Evolutionary conservation across 371 early-diverging fungal species (phyloP), one percentile per base, ranked within the genome.

Genomic region (Zopfochytrium polystomum): DNA sequence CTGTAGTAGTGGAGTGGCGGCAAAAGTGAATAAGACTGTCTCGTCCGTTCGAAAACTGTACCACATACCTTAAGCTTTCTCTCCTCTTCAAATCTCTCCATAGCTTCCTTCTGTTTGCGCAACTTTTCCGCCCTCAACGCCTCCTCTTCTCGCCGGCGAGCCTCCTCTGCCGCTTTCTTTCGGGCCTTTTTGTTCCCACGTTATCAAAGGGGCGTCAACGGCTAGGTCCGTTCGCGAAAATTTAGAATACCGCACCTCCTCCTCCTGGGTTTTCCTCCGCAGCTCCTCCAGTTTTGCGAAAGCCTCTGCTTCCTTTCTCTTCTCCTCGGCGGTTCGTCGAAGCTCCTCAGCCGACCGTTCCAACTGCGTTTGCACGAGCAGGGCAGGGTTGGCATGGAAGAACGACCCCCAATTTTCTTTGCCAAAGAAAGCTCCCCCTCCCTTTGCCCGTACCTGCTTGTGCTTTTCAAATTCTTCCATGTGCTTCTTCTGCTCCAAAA

Each of bases 61-160:
- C n/a, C n/a, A n/a, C 20, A 1, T 44, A 70, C 55, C 59, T 63
- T 74, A 33, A 74, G 34, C 29, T 58, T 55, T 30, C 65, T 61
- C 44, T 71, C 65, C 60, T 74, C 75, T 50, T 74, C 75, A 58
- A 74, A 71, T 38, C 60, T 44, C 33, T 56, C 69, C 71, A 74
- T 66, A 33, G 71, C 70, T 26, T 58, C 68, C 52, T 71, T 33
- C 54, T 71, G 71, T 45, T 71, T 71, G 15, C 43, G 11, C 51
- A 70, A 48, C 58, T 68, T 68, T 35, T 67, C 70, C 22, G 59
- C 70, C 2, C 74, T 58, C 9, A 57, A 55, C 20, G 18, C 23
- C 29, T 62, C 69, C 46, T 70, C 66, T 29, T 46, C 57, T 30
- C 53, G 25, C 31, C 45, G 42, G 50, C 60, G 51, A 20, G 45